A percentile compares a stretch with the other conserved stretches of the same genome.
phyloP scores from a whole-genome alignment of 108 stramenopile species.

The Halocafeteria seosinensis region DNA sequence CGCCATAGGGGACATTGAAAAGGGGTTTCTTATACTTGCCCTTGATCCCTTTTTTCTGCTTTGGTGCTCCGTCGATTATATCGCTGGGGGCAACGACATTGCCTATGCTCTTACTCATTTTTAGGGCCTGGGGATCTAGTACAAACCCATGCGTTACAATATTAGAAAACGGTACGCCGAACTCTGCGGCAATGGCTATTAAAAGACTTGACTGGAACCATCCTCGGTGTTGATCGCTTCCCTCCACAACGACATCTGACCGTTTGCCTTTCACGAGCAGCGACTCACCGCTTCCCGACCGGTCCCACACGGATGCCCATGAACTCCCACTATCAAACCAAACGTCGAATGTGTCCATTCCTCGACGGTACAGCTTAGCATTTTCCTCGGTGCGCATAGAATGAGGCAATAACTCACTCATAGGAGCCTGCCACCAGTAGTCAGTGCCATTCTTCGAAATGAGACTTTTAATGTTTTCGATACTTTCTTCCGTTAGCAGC shows the following conservation, averaged over 20 bases:
- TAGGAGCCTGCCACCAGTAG: constrained; percentile 77
- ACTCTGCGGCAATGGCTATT: constrained; percentile 71
- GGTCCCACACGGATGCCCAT: constrained; percentile 80
- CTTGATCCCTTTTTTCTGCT: constrained; percentile 1
- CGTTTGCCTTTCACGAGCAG: not conserved
- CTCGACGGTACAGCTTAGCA: constrained; percentile 2
- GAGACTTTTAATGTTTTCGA: constrained; percentile 57
- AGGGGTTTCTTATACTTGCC: not conserved
- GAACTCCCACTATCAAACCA: constrained; percentile 97
- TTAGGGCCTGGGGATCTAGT: constrained; percentile 89
- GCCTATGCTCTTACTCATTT: constrained; percentile 93
- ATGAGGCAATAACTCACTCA: constrained; percentile 37
- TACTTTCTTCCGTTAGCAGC: constrained; percentile 60
- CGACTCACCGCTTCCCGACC: too few relatives aligned
- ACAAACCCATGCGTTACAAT: constrained; percentile 96
- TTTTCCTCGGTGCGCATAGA: not conserved
- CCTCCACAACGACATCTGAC: constrained; percentile 15
- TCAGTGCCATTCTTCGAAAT: constrained; percentile 77
- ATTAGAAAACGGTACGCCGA: constrained; percentile 61
- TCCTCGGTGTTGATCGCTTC: constrained; percentile 84
- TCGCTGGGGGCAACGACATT: constrained; percentile 93
- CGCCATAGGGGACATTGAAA: constrained; percentile 58
- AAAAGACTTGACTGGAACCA: constrained; percentile 96
- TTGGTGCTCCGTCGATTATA: constrained; percentile 59
- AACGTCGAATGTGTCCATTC: constrained; percentile 95